These are phyloP conservation scores for Microcos paniculata DNA, from an alignment of 345 rosid genomes.

Conservation along the genomic window DNA sequence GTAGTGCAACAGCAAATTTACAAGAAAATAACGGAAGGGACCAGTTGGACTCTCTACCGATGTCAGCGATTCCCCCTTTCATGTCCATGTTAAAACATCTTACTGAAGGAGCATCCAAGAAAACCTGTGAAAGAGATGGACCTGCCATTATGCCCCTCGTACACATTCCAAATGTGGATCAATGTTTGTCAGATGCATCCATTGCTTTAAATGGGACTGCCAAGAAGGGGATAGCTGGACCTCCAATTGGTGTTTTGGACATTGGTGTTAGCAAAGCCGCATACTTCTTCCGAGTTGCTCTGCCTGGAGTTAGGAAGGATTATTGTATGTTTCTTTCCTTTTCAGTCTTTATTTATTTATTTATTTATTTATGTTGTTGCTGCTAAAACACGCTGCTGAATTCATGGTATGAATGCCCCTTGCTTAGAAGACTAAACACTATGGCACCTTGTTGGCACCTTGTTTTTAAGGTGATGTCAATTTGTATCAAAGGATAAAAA, in stretches of 20 bases:
- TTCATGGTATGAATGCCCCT: background rate
- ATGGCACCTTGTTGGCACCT: background rate
- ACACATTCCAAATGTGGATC: slow-evolving; percentile 24
- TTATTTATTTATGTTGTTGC: background rate
- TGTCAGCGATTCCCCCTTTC: slow-evolving; percentile 10
- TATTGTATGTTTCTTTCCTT: slow-evolving; percentile 30
- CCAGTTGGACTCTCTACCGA: slow-evolving; percentile 19
- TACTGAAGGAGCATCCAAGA: slow-evolving; percentile 40
- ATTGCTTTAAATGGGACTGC: slow-evolving; percentile 47
- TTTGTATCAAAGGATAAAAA: background rate
- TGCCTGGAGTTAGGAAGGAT: slow-evolving; percentile 57
- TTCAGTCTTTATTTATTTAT: background rate
- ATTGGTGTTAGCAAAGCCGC: slow-evolving; percentile 55
- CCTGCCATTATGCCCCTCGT: slow-evolving; percentile 21
- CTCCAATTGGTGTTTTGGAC: slow-evolving; percentile 56
- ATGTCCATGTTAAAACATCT: slow-evolving; percentile 10
- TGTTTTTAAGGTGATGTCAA: background rate
- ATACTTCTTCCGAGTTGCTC: slow-evolving; percentile 53
- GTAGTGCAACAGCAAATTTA: background rate
- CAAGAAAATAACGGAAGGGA: background rate
- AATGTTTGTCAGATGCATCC: slow-evolving; percentile 26
- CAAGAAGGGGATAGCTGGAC: slow-evolving; percentile 32
- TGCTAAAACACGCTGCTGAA: slow-evolving; percentile 7
- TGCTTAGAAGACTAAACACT: background rate
- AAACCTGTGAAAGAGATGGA: slow-evolving; percentile 24